Conservation (phyloP, 805 yeast species). For the Naumovozyma dairenensis region DNA sequence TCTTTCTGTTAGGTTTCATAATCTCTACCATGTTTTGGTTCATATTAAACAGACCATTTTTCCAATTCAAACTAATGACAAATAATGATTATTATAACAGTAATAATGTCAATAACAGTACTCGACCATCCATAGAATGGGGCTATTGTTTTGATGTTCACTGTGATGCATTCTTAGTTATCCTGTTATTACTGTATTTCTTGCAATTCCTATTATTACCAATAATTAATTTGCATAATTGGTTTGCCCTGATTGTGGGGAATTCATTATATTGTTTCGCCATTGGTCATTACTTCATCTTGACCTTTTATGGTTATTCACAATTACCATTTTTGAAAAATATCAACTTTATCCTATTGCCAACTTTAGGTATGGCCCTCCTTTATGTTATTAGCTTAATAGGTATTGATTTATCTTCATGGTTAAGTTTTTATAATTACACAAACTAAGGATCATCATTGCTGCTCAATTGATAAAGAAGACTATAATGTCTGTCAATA, state of each 20-base stretch:
- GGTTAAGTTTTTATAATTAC: constrained; percentile 23
- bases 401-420: constrained; percentile 65
- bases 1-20: constrained; percentile 56
- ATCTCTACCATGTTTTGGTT: constrained; percentile 70
- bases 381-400: constrained; percentile 52
- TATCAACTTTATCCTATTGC: constrained; percentile 52
- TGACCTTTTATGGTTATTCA: constrained; percentile 85
- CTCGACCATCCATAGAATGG: constrained; percentile 72
- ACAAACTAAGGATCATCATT: constrained; percentile 1
- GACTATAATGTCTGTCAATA: too few relatives aligned
- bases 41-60: constrained; percentile 53
- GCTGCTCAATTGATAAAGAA: too few relatives aligned
- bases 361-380: constrained; percentile 51
- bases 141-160: constrained; percentile 91
- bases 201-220: constrained; percentile 71
- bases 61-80: constrained; percentile 32
- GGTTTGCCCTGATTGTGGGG: constrained; percentile 64
- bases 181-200: constrained; percentile 69
- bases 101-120: too few relatives aligned
- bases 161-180: constrained; percentile 76
- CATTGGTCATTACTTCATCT: constrained; percentile 61
- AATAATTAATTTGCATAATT: constrained; percentile 49
- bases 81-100: constrained; percentile 4
- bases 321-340: constrained; percentile 56
- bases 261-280: constrained; percentile 70